These are phyloP conservation scores for Penicillium griseofulvum DNA, from an alignment of 2,329 filamentous ascomycete species.

Conservation along the genomic window DNA sequence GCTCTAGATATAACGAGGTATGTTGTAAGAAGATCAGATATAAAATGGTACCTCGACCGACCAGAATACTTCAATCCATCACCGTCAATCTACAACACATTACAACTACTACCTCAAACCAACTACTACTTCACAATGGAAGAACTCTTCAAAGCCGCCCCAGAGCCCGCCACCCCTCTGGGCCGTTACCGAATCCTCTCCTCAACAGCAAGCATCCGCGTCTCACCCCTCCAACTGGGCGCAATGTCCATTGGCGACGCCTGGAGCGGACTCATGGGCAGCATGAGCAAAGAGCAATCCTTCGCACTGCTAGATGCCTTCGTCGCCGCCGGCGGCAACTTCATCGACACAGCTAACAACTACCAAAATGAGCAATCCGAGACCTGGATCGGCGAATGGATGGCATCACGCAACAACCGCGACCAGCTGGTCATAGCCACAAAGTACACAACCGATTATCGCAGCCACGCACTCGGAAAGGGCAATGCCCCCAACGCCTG, in stretches of 20 bases:
- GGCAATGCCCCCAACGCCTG: constrained; percentile 41
- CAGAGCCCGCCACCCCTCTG: constrained; percentile 58
- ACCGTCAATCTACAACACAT: neutral
- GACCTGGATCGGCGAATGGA: constrained; percentile 68
- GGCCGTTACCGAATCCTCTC: constrained; percentile 65
- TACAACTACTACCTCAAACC: no score
- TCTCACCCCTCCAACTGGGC: constrained; percentile 59
- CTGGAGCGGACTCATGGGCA: constrained; percentile 58
- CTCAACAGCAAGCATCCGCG: constrained; percentile 62
- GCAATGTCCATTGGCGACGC: constrained; percentile 41
- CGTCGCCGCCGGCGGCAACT: constrained; percentile 66
- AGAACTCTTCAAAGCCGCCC: constrained; percentile 39
- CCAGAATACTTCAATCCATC: neutral
- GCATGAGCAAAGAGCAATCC: constrained; percentile 60
- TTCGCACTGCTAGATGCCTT: constrained; percentile 67
- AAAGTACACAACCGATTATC: constrained; percentile 64
- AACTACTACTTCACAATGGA: constrained; percentile 23
- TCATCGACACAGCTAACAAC: constrained; percentile 69
- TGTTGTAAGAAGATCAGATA: neutral
- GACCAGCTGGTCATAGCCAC: constrained; percentile 71
- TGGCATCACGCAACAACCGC: constrained; percentile 61
- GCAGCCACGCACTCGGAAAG: constrained; percentile 32
- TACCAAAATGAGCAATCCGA: constrained; percentile 66
- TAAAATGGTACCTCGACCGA: neutral
- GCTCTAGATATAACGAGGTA: neutral